Conservation (phyloP, 768 basidiomycete species). For the Panus rudis region DNA sequence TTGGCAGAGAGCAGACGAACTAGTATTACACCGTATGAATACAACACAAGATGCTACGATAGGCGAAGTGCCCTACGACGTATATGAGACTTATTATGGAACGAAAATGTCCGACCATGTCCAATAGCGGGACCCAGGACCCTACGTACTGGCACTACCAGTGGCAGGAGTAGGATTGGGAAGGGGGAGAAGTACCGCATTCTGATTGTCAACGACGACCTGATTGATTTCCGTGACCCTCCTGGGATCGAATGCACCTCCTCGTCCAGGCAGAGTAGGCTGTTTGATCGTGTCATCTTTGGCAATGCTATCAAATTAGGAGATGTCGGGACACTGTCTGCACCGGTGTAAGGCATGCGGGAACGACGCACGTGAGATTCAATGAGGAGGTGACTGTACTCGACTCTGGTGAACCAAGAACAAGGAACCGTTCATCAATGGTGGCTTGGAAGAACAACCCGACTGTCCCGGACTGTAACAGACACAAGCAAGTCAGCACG, state of each 20-base stretch:
- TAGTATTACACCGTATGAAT: too few relatives aligned
- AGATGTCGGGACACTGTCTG: neutral
- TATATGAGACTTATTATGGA: too few relatives aligned
- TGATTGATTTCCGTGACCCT: neutral
- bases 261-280: neutral
- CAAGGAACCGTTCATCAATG: slow-evolving; percentile 14
- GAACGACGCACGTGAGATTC: slow-evolving; percentile 19
- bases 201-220: neutral
- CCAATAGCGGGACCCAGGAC: too few relatives aligned
- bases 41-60: too few relatives aligned
- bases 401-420: slow-evolving; percentile 15
- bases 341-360: neutral
- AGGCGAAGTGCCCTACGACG: too few relatives aligned
- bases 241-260: neutral
- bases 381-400: slow-evolving; percentile 19
- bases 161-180: too few relatives aligned
- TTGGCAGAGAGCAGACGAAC: too few relatives aligned
- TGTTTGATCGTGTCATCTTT: neutral
- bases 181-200: neutral
- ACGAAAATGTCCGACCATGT: too few relatives aligned
- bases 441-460: slow-evolving; percentile 20
- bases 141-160: too few relatives aligned
- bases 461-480: slow-evolving; percentile 17
- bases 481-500: neutral
- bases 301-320: neutral